Base-by-base conservation (phyloP, 164 flowering plant species). In the Annona squamosa region DNA sequence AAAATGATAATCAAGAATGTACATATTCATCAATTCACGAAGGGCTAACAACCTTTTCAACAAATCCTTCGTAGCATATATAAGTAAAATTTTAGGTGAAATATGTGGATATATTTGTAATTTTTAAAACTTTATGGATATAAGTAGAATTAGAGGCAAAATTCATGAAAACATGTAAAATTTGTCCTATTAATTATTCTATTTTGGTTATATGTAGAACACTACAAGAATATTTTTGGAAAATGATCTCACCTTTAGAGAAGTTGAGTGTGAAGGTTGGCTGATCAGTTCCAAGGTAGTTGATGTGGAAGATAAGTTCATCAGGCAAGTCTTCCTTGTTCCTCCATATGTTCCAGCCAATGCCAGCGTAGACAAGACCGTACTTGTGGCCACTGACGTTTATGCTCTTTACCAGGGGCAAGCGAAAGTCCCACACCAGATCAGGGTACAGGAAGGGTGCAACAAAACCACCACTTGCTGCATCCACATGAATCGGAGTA, bases 221-320 rank as follows among this genome's bases (percentile, higher is more conserved):
- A 26, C 37, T 26, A 26, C 0, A 26, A 26, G 37, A 26, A 26
- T 26, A 26, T 26, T 26, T 26, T 26, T 26, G 37, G 37, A 26
- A 26, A 26, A 26, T 26, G 37, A 1, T 16, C 7, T 26, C 70
- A 77, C 80, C 80, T 74, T 80, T 80, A 68, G 82, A 80, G 75
- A 80, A 80, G 56, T 80, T 80, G 45, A 80, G 73, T 3, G 82
- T 80, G 77, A 80, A 80, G 56, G 82, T 80, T 7, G 80, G 82
- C 42, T 80, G 82, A 68, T 80, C 82, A 5, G 73, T 68, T 9
- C 80, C 82, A 6, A 80, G 70, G 59, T 80, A 80, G 71, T 80
- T 77, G 48, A 80, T 80, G 63, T 80, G 80, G 75, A 80, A 77
- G 56, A 77, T 74, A 46, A 77, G 77, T 48, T 80, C 78, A 12